These are phyloP conservation scores for Chytridiales sp. DNA, from an alignment of 371 early-diverging fungal species.

Conservation along the genomic window DNA sequence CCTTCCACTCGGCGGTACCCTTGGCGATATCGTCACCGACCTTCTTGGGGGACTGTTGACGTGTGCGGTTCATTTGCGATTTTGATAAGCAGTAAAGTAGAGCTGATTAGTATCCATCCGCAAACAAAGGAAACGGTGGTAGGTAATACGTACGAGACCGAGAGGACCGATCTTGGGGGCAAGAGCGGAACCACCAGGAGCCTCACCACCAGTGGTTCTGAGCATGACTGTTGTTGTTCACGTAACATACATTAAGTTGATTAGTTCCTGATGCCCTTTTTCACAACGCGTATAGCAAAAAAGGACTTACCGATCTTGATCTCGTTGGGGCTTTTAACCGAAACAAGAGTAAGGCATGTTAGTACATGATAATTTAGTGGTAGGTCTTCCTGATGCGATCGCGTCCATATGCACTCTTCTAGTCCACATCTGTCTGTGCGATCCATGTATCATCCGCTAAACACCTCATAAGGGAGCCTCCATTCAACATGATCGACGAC, in stretches of 20 bases:
- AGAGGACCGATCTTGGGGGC: constrained; percentile 99
- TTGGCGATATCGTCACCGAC: constrained; percentile 99
- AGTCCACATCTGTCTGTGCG: no score
- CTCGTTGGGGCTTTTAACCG: constrained; percentile 64
- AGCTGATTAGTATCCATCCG: constrained; percentile 10
- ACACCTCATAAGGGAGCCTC: no score
- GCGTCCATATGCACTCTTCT: no score
- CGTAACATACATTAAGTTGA: not conserved
- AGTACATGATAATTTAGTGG: no score
- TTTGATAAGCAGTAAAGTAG: constrained; percentile 12
- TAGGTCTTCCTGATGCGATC: no score
- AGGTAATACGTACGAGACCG: constrained; percentile 71
- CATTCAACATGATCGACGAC: no score
- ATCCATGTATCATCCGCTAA: no score
- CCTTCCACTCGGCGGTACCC: constrained; percentile 98
- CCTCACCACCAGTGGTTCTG: constrained; percentile 98
- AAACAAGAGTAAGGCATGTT: not conserved
- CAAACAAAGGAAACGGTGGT: constrained; percentile 7
- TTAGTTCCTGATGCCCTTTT: not conserved
- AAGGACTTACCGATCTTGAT: constrained; percentile 71
- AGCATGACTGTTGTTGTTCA: constrained; percentile 67
- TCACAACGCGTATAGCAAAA: not conserved
- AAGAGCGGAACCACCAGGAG: constrained; percentile 97
- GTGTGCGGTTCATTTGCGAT: not conserved
- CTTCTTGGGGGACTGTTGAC: constrained; percentile 93